phyloP scores from a whole-genome alignment of 2,329 filamentous ascomycete genomes.

The Cladosporium cucumerinum region DNA sequence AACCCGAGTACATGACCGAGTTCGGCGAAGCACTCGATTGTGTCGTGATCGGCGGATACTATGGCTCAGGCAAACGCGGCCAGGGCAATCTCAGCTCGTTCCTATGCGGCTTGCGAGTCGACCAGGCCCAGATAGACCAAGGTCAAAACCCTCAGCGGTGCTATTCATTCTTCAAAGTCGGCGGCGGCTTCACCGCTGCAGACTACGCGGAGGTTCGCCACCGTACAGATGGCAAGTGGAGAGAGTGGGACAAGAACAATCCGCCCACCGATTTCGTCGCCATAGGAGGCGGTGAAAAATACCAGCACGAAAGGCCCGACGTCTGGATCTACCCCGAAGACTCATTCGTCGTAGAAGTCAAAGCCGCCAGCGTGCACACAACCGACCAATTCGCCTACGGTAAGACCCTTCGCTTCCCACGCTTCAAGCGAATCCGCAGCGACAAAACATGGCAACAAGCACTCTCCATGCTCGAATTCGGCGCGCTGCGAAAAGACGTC shows the following conservation, averaged over 20 bases:
- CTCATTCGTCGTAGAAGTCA: conserved; percentile 82
- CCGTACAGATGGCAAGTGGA: conserved; percentile 87
- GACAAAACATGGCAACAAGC: conserved; percentile 83
- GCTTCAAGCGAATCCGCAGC: conserved; percentile 76
- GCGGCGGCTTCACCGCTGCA: conserved; percentile 81
- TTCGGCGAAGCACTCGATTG: conserved; percentile 93
- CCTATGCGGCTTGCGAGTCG: conserved; percentile 81
- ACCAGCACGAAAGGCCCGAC: conserved; percentile 76
- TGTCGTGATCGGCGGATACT: conserved; percentile 87
- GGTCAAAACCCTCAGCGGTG: conserved; percentile 66
- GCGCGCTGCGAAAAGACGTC: conserved; percentile 64
- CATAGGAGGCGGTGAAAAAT: conserved; percentile 67
- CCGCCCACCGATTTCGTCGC: conserved; percentile 78
- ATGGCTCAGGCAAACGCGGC: conserved; percentile 79
- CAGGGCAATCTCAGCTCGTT: conserved; percentile 75
- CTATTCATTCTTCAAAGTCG: conserved; percentile 96
- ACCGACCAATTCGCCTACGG: conserved; percentile 76
- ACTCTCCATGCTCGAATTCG: conserved; percentile 73
- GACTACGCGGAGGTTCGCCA: conserved; percentile 84
- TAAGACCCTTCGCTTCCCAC: conserved; percentile 82
- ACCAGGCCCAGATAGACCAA: conserved; percentile 58
- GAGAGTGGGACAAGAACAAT: conserved; percentile 72
- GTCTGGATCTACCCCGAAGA: conserved; percentile 90
- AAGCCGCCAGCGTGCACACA: conserved; percentile 72
- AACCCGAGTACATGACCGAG: conserved; percentile 96